A percentile compares a stretch with the other conserved stretches of the same genome.
Evolutionary conservation across 331 rosid species (phyloP).

Genomic region (Quercus phellos): DNA sequence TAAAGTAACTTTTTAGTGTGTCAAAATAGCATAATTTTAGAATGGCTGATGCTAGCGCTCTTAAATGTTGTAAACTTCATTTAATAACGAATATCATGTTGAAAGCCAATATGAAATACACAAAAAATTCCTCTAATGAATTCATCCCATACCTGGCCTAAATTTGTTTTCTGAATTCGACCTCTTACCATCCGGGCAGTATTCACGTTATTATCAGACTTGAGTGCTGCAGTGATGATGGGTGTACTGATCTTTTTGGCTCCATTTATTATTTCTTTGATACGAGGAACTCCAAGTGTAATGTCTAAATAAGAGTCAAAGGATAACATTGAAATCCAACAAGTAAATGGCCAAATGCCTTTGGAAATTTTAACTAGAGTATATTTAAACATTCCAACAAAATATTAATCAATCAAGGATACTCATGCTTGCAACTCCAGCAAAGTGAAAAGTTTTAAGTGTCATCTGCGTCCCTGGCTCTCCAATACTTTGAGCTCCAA

Average conservation of each 20-base stretch:
- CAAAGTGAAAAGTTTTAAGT: conserved; percentile 90
- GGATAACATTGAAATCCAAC: conserved; percentile 31
- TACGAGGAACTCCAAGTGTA: conserved; percentile 95
- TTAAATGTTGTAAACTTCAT: background rate
- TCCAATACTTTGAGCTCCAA: conserved; percentile 98
- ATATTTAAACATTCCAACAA: conserved; percentile 8
- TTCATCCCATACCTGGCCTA: conserved; percentile 66
- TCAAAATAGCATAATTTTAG: too few species aligned
- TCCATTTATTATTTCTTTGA: conserved; percentile 87
- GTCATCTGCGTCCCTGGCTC: conserved; percentile 99
- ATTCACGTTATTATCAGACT: conserved; percentile 45
- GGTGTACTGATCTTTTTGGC: conserved; percentile 77
- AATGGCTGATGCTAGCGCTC: too few species aligned
- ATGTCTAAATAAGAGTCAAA: conserved; percentile 63
- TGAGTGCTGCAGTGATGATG: conserved; percentile 74
- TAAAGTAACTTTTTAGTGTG: too few species aligned
- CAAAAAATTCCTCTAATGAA: conserved; percentile 3
- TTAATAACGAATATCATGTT: background rate
- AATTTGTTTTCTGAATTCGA: conserved; percentile 84
- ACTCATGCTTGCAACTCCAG: conserved; percentile 99
- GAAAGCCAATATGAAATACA: background rate
- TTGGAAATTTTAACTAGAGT: conserved; percentile 1
- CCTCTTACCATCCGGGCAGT: conserved; percentile 73
- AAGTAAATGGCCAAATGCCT: conserved; percentile 19
- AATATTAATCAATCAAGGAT: conserved; percentile 49